Evolutionary conservation across 148 eudicot species (phyloP).

Genomic region (Dianthus caryophyllus): DNA sequence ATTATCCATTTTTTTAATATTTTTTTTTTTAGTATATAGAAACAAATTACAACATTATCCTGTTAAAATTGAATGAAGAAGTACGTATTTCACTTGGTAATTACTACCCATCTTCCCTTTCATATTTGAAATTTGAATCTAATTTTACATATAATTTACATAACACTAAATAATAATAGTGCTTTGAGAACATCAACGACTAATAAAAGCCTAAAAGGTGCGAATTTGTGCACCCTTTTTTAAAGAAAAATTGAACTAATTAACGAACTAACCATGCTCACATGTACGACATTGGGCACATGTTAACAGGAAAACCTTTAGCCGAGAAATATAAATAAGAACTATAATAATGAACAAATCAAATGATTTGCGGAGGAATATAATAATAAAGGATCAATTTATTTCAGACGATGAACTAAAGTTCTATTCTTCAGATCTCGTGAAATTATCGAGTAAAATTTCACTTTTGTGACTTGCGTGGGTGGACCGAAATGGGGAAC

Average conservation of each 20-base stretch:
- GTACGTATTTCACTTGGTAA: background rate
- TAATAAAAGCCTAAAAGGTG: background rate
- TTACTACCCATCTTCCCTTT: background rate
- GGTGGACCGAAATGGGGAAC: slow-evolving; percentile 44
- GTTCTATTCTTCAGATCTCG: too few relatives aligned
- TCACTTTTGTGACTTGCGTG: slow-evolving; percentile 24
- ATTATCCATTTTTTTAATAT: slow-evolving; percentile 3
- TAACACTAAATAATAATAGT: too few relatives aligned
- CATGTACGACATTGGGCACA: slow-evolving; percentile 17
- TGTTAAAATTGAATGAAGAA: background rate
- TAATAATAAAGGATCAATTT: background rate
- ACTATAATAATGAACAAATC: slow-evolving; percentile 1
- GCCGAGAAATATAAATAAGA: background rate
- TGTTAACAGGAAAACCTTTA: slow-evolving; percentile 15
- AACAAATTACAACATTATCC: background rate
- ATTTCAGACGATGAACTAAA: background rate
- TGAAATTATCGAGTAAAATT: background rate
- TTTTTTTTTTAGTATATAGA: too few relatives aligned
- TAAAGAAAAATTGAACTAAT: background rate
- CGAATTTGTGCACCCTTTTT: background rate
- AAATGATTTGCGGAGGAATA: background rate
- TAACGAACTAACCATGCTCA: slow-evolving; percentile 13
- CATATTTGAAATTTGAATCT: background rate
- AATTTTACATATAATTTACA: background rate
- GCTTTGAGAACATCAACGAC: background rate